Evolutionary conservation across 2,329 filamentous ascomycete genomes (phyloP).

Genomic region (Teratosphaeria nubilosa): DNA sequence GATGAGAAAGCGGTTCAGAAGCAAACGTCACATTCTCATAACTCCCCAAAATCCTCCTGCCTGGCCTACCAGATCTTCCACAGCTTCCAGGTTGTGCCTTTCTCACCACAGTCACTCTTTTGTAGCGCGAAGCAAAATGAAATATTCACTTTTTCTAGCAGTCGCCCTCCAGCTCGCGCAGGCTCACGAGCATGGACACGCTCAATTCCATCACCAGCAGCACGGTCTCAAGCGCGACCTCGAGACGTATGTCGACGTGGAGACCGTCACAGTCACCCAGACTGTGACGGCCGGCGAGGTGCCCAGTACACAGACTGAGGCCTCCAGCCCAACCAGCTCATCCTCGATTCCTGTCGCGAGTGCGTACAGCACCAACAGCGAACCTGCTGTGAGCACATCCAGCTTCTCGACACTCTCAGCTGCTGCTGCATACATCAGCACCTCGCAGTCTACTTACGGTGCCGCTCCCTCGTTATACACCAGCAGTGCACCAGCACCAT

Average conservation of each 20-base stretch:
- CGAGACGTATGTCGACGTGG: background rate
- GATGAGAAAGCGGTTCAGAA: background rate
- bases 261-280: background rate
- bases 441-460: background rate
- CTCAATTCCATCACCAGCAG: background rate
- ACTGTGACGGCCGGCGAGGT: background rate
- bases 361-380: background rate
- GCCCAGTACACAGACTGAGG: background rate
- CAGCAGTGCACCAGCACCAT: background rate
- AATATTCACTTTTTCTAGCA: background rate
- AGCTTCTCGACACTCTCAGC: background rate
- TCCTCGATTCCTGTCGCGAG: too few relatives aligned
- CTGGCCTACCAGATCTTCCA: background rate
- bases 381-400: background rate
- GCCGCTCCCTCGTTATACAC: background rate
- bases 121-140: background rate
- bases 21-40: background rate
- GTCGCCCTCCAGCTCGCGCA: background rate
- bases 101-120: background rate
- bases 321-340: background rate
- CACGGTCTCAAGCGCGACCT: background rate
- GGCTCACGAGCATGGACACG: background rate
- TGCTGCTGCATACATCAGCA: background rate
- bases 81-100: background rate
- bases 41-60: background rate